Base-by-base conservation (phyloP, 345 rosid genomes). In the Alliaria petiolata region DNA sequence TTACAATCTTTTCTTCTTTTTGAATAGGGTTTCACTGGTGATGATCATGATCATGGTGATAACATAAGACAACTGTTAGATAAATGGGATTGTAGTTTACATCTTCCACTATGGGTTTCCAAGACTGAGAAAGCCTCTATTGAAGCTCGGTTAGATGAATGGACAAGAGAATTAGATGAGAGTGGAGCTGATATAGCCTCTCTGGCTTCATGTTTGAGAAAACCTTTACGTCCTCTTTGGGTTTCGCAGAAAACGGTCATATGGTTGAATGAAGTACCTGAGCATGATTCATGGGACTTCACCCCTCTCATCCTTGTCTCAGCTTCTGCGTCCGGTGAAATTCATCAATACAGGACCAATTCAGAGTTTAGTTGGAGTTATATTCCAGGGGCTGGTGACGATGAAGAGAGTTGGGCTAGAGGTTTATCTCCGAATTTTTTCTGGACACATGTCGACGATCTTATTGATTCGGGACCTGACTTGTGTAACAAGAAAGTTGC, bases 321-420 rank as follows among this genome's bases (percentile, higher is more conserved):
- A 4, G 89, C 92, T 39, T 93, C 98, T 66, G 81, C 78, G 15
- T 63, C 88, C 1, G 82, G 63, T 10, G 89, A 80, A 16, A 16
- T 78, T 66, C 92, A 81, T 33, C 69, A 67, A 2, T 1, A 56
- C 36, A 75, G 77, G 69, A 79, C 79, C 6, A 81, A 78, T 36
- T 89, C 95, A 8, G 92, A 86, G 79, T 91, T 89, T 73, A 91
- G 97, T 75, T 93, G 97, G 98, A 87, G 62, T 79, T 93, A 93
- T 69, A 93, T 93, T 58, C 81, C 98, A 14, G 98, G 97, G 63
- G 98, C 97, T 53, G 98, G 98, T 67, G 98, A 93, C 42, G 98
- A 93, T 68, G 97, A 93, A 82, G 98, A 93, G 77, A 89, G 97
- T 75, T 93, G 98, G 98, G 85, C 98, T 4, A 85, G 97, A 84